A percentile compares a stretch with the other conserved stretches of the same genome.
Conservation (phyloP, 2,329 filamentous ascomycete genomes). For the Zasmidium angulare region DNA sequence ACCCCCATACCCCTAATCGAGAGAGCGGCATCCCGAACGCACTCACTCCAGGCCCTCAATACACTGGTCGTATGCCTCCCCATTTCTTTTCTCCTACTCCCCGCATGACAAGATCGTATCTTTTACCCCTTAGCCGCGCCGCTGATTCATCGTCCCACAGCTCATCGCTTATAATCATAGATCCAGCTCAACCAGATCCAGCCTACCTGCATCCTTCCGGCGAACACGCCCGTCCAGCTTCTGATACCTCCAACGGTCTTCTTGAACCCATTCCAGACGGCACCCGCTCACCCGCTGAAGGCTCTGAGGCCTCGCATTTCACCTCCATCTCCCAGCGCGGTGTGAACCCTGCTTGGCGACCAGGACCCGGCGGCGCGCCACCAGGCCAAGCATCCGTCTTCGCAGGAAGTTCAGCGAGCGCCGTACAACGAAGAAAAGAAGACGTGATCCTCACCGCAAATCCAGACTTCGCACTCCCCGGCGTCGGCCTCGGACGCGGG, state of each 20-base stretch:
- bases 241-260: slow-evolving; percentile 33
- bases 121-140: background rate
- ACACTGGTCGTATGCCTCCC: slow-evolving; percentile 22
- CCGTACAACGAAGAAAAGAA: slow-evolving; percentile 51
- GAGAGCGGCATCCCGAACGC: slow-evolving; percentile 23
- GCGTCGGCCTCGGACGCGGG: slow-evolving; percentile 37
- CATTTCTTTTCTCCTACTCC: slow-evolving; percentile 16
- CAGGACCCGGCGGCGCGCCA: slow-evolving; percentile 40
- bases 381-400: slow-evolving; percentile 11
- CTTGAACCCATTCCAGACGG: slow-evolving; percentile 64
- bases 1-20: slow-evolving; percentile 10
- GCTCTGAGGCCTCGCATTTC: slow-evolving; percentile 78
- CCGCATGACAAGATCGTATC: background rate
- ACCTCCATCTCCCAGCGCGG: slow-evolving; percentile 87
- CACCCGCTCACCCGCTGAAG: slow-evolving; percentile 61
- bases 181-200: slow-evolving; percentile 58
- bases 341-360: slow-evolving; percentile 85
- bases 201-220: slow-evolving; percentile 29
- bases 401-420: slow-evolving; percentile 36
- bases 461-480: slow-evolving; percentile 78
- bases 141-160: background rate
- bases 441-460: slow-evolving; percentile 77
- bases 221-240: background rate
- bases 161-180: background rate
- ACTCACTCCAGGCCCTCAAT: slow-evolving; percentile 23